phyloP scores from a whole-genome alignment of 2,329 filamentous ascomycete species.

The Fusarium falciforme region DNA sequence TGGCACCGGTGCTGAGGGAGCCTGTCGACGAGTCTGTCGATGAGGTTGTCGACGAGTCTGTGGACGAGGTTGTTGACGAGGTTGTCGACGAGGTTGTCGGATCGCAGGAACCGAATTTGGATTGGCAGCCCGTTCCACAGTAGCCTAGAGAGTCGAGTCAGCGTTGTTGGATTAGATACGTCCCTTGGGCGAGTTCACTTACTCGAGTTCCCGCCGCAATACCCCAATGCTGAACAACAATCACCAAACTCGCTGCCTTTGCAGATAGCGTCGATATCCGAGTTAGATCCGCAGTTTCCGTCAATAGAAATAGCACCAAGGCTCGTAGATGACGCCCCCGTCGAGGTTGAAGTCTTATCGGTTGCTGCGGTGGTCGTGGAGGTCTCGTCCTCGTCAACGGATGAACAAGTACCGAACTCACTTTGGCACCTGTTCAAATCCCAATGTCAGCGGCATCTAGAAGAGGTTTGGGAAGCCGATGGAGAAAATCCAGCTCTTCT shows the following conservation, averaged over 20 bases:
- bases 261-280: neutral
- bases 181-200: neutral
- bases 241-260: neutral
- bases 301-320: neutral
- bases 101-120: neutral
- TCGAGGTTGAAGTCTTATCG: neutral
- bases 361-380: neutral
- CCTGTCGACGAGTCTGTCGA: neutral
- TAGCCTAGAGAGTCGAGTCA: neutral
- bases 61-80: neutral
- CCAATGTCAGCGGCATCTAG: neutral
- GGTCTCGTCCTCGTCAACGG: neutral
- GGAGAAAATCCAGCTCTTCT: neutral
- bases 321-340: neutral
- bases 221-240: neutral
- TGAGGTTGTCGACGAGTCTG: neutral
- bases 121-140: neutral
- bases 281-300: neutral
- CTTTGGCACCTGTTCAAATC: neutral
- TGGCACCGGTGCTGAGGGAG: neutral
- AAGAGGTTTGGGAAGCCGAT: neutral
- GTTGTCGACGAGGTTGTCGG: neutral
- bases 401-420: neutral
- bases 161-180: neutral
- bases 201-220: neutral